Percentiles rank a stretch among this genome's conserved stretches.
These are phyloP conservation scores for Punctularia strigosozonata DNA, from an alignment of 768 basidiomycete genomes.

Conservation along the genomic window DNA sequence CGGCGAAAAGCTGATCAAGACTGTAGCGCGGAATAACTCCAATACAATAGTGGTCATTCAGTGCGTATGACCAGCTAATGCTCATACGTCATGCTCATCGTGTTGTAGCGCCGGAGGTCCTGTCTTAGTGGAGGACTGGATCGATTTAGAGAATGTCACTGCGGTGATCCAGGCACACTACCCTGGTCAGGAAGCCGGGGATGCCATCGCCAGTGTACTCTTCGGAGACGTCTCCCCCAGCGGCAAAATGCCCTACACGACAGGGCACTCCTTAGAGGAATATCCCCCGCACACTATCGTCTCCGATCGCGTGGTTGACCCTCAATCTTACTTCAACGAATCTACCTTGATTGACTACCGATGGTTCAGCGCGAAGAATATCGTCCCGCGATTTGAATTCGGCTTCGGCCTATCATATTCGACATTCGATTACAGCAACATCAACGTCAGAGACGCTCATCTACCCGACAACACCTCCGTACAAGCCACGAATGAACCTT, in stretches of 20 bases:
- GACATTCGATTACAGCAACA: slow-evolving; percentile 55
- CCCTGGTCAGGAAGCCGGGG: slow-evolving; percentile 38
- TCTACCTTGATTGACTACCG: neutral
- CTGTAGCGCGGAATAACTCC: slow-evolving; percentile 53
- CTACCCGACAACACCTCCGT: slow-evolving; percentile 29
- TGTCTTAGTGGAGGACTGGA: slow-evolving; percentile 29
- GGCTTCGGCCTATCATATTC: slow-evolving; percentile 88
- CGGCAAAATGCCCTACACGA: slow-evolving; percentile 41
- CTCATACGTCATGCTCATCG: too few relatives aligned
- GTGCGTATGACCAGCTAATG: too few relatives aligned
- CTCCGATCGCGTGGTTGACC: slow-evolving; percentile 13
- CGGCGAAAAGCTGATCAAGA: slow-evolving; percentile 58
- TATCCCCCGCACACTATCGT: slow-evolving; percentile 25
- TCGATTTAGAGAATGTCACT: slow-evolving; percentile 39
- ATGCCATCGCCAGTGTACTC: slow-evolving; percentile 36
- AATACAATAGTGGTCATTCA: slow-evolving; percentile 67
- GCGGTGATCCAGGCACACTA: slow-evolving; percentile 29
- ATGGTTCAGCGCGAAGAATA: slow-evolving; percentile 27
- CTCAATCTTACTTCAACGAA: neutral
- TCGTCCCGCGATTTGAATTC: slow-evolving; percentile 75
- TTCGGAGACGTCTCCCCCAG: slow-evolving; percentile 39
- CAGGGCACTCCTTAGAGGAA: slow-evolving; percentile 31
- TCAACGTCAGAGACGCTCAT: slow-evolving; percentile 29
- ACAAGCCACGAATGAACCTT: slow-evolving; percentile 34
- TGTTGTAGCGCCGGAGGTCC: too few relatives aligned